Base-by-base conservation (phyloP, 306 rosid genomes). In the Styphnolobium japonicum region DNA sequence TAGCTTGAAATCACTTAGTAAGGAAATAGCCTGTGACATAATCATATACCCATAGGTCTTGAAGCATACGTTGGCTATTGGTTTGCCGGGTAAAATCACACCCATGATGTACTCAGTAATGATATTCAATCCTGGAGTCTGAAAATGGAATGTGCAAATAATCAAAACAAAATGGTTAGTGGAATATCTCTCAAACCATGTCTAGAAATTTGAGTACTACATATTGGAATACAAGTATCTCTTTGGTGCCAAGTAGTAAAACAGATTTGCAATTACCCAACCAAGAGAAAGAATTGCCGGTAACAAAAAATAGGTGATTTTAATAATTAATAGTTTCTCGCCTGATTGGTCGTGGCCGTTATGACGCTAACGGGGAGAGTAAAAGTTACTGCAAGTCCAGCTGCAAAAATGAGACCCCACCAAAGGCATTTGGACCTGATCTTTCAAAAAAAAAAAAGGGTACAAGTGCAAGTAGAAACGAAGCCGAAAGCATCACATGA, bases 11-110 rank as follows among this genome's bases (percentile, higher is more conserved):
- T 91, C 91, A 62, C 53, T 82, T 16, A 91, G 82, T 79, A 89
- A 89, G 64, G 90, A 84, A 70, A 91, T 45, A 8, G 96, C 96
- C 33, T 91, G 96, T n/a, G 81, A 48, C 93, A 91, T 89, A 71
- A 93, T 91, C 16, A 87, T 89, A 52, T 87, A 91, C 6, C 93
- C 96, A 4, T 89, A 91, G 4, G 91, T 91, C 86, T 87, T 91
- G 83, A 89, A 91, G 87, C 93, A 91, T n/a, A 87, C 91, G 33
- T 89, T 91, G 76, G 92, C 88, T 62, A 91, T 89, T 23, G 96
- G 96, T 65, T 57, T 70, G 31, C 96, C 96, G 10, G 96, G 93
- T 48, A 51, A 82, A 48, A 89, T 91, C 65, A 87, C 81, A 29
- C 96, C 96, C 91, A 89, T 87, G 12, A 91, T 1, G 52, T 89